Conservation (phyloP, 257 asterid species). For the Leonotis leonurus region DNA sequence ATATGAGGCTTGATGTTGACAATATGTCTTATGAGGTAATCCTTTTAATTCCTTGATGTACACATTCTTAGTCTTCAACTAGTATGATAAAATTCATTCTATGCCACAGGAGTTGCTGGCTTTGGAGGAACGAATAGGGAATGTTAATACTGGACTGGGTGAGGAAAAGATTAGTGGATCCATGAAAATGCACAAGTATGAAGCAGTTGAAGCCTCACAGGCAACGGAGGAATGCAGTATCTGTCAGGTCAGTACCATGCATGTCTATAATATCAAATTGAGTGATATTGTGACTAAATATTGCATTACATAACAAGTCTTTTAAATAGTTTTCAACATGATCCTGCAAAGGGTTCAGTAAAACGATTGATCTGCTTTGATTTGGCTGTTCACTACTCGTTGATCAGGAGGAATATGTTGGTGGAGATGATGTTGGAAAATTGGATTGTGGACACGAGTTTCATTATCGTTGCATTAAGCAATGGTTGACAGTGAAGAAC, state of each 20-base stretch:
- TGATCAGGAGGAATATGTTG: constrained; percentile 59
- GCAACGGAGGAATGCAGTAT: constrained; percentile 71
- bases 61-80: not conserved
- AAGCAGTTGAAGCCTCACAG: constrained; percentile 7
- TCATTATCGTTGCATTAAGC: constrained; percentile 64
- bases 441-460: constrained; percentile 79
- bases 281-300: not conserved
- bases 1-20: constrained; percentile 87
- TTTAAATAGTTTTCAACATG: too few relatives aligned
- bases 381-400: not conserved
- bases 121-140: constrained; percentile 79
- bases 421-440: constrained; percentile 58
- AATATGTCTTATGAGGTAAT: constrained; percentile 87
- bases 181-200: constrained; percentile 44
- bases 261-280: not conserved
- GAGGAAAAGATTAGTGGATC: constrained; percentile 40
- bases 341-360: not conserved
- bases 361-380: not conserved
- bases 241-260: constrained; percentile 55
- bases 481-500: constrained; percentile 75
- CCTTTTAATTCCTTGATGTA: not conserved
- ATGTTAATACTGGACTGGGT: constrained; percentile 65
- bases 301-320: not conserved
- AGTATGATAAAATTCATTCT: not conserved
- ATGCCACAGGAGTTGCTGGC: constrained; percentile 67